Base-by-base conservation (phyloP, 768 basidiomycete genomes). In the Suillus subluteus region DNA sequence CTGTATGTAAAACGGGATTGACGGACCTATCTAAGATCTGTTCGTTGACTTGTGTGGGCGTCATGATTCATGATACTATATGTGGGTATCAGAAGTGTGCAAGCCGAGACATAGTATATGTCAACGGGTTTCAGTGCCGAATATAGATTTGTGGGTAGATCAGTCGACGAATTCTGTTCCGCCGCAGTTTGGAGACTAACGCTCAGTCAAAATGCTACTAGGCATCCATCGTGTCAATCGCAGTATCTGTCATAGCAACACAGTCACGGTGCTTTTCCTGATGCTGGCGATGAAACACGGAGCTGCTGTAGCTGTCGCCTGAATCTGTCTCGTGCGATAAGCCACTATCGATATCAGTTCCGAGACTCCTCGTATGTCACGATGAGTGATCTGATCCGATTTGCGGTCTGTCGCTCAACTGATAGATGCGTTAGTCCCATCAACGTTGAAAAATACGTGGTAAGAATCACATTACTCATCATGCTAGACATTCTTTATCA, bases 401-500 rank as follows among this genome's bases (percentile, higher is more conserved):
- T 13, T 56, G 21, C 3, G 55, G 6, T n/a, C 21, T 37, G 55
- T 56, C 6, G 18, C 6, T n/a, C 32, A 21, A 55, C 11, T 55
- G 32, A 21, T 12, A 9, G 2, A 55, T 6, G 21, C 12, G 21
- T 56, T 35, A n/a, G 35, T n/a, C 35, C 0, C 55, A n/a, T n/a
- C 21, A 37, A n/a, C 35, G 6, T 12, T 35, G 11, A 6, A 35
- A 32, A 26, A 50, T 12, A 37, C 32, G 21, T 55, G 30, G 5
- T 32, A 55, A 32, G 7, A n/a, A n/a, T 37, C 55, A 56, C 12
- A 56, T 56, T 35, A 56, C 55, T 35, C 55, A 56, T 56, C 55
- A 37, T 26, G 26, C 1, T 21, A 56, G 35, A 56, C 35, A n/a
- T n/a, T 32, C 55, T 6, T 56, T 35, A 21, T 56, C 32, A 56